Evolutionary conservation across 2,329 filamentous ascomycete genomes (phyloP), one percentile per base, ranked within the genome.

Genomic region (Sporothrix sp.): DNA sequence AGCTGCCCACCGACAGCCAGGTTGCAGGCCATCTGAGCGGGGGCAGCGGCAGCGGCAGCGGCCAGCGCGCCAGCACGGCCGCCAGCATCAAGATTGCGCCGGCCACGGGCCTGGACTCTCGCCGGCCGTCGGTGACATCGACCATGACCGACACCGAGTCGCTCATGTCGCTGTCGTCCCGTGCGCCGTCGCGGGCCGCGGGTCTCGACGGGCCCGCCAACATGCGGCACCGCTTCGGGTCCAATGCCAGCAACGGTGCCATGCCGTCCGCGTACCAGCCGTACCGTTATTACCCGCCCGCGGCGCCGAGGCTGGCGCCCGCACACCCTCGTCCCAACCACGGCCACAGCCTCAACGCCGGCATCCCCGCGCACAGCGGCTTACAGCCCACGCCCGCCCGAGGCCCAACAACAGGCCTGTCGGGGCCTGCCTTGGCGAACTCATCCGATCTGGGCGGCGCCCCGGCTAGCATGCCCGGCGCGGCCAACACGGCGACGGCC

Each of bases 81-180:
- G 28, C 18, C 36, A 36, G 28, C 37, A 49, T 42, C 37, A 42
- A 25, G 28, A 25, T 42, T 16, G 37, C 37, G 9, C 37, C 46
- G 4, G 35, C 46, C 10, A 35, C 21, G 0, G 47, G 30, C 14
- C 37, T 42, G 18, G 47, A 49, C 21, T 28, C 27, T 8, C 37
- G 47, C 3, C 33, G 43, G 18, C 48, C 52, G 23, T 48, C 40
- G 7, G 30, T 44, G 7, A 32, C 48, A 8, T 53, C 48, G 7
- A 38, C 44, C 5, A 45, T 27, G 32, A 47, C 52, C 20, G 37
- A 35, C 18, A 33, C 49, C 18, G 52, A 53, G 18, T 53, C 52
- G n/a, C 30, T 51, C 4, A 43, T 45, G 47, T 51, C 37, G 21
- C 37, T 30, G 13, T 30, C 47, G n/a, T 36, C 38, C 11, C 20